phyloP scores from a whole-genome alignment of 352 stramenopile genomes.

The Pythium oligandrum region DNA sequence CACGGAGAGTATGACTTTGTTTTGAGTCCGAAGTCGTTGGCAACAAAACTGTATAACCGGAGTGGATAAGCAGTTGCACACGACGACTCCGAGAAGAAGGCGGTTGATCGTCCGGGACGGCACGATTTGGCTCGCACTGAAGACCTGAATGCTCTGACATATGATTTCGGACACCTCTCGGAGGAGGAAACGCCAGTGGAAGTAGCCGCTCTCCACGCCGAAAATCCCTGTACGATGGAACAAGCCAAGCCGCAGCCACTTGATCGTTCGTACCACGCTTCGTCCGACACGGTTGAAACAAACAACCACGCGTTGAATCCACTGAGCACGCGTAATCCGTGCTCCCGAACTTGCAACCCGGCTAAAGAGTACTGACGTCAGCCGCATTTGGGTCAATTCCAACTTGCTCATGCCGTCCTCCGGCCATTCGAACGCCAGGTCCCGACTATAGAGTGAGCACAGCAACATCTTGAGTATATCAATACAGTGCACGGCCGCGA shows the following conservation, averaged over 20 bases:
- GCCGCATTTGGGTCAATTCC: too few species aligned
- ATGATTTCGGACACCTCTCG: conserved; percentile 17
- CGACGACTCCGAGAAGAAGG: conserved; percentile 13
- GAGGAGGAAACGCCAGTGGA: conserved; percentile 15
- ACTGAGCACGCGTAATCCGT: too few species aligned
- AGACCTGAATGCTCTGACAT: conserved; percentile 18
- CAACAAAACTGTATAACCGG: conserved; percentile 12
- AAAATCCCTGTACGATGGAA: conserved; percentile 12
- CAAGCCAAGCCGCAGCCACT: too few species aligned
- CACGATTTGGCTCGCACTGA: conserved; percentile 7
- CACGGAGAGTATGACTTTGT: background rate
- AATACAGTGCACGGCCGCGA: background rate
- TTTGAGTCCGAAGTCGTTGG: background rate
- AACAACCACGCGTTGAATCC: too few species aligned
- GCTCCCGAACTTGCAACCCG: too few species aligned
- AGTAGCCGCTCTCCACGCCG: conserved; percentile 17
- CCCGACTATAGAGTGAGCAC: background rate
- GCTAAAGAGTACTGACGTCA: too few species aligned
- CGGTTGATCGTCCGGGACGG: conserved; percentile 17
- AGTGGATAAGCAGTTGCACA: conserved; percentile 21
- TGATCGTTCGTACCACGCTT: too few species aligned
- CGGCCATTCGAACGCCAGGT: background rate
- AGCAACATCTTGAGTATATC: background rate
- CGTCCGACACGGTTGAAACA: too few species aligned
- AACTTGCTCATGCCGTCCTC: too few species aligned